These are phyloP conservation scores for Wickerhamiella lipophila DNA, from an alignment of 805 yeast species.

Conservation along the genomic window DNA sequence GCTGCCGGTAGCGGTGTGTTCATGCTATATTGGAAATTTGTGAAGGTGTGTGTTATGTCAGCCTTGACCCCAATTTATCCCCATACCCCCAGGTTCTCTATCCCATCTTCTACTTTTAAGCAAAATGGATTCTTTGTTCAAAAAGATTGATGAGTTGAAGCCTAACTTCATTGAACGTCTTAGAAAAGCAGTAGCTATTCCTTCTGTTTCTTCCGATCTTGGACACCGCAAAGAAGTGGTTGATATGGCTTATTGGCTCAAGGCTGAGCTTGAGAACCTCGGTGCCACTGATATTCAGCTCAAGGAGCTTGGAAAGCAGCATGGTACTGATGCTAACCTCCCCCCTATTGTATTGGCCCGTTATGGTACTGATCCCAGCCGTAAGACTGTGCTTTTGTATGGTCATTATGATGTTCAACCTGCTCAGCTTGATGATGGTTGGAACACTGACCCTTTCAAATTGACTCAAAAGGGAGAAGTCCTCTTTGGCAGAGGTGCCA, in stretches of 20 bases:
- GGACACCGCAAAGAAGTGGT: conserved; percentile 77
- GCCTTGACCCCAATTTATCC: conserved; percentile 10
- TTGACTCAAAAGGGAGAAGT: conserved; percentile 50
- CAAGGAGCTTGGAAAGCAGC: conserved; percentile 77
- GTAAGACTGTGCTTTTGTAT: conserved; percentile 81
- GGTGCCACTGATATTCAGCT: conserved; percentile 77
- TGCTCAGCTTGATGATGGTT: conserved; percentile 82
- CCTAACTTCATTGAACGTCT: conserved; percentile 47
- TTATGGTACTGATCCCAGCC: conserved; percentile 65
- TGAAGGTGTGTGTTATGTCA: neutral
- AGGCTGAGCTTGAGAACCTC: conserved; percentile 49
- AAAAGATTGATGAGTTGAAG: conserved; percentile 60
- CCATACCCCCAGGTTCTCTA: neutral
- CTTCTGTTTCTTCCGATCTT: conserved; percentile 90
- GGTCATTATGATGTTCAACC: conserved; percentile 99
- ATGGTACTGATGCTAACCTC: conserved; percentile 49
- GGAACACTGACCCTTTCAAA: conserved; percentile 85
- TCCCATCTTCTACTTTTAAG: conserved; percentile 13
- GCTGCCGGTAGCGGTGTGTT: conserved; percentile 16
- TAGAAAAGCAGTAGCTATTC: conserved; percentile 77
- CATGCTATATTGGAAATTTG: neutral
- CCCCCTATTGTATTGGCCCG: conserved; percentile 95
- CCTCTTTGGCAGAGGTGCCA: conserved; percentile 83
- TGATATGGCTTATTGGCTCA: conserved; percentile 75
- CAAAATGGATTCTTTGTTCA: conserved; percentile 30